Base-by-base conservation (phyloP, 768 basidiomycete genomes). In the Boletus pseudopeckii region DNA sequence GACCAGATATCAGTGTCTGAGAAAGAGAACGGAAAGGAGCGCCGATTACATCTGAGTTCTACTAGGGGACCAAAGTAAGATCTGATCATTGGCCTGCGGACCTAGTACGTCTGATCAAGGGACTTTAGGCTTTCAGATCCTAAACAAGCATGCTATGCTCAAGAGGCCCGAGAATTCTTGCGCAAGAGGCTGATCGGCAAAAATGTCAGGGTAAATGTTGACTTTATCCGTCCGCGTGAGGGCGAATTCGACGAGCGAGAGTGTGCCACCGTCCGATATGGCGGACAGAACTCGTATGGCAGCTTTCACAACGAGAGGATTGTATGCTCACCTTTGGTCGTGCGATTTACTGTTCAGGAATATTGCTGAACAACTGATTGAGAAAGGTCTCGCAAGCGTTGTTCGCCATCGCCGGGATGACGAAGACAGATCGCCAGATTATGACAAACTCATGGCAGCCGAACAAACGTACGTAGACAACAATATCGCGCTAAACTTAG, bases 161-260 rank as follows among this genome's bases (percentile, higher is more conserved):
- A 89, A 48, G 97, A 99, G 70, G 94, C 94, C 5, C 85, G 86
- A 51, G 96, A 99, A 69, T 94, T 94, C 73, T 72, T 98, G 33
- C 82, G 96, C 44, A 96, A 92, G 74, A 88, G 83, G 59, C 76
- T 98, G 20, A 95, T 98, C 56, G 96, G 96, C 39, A 94, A 94
- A 73, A 77, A 81, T 55, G 89, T 92, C 54, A 86, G 82, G 66
- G 82, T 88, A n/a, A 79, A 78, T 22, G 76, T 97, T 40, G 96
- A 99, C 72, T 98, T 97, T 61, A 68, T 95, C 58, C 88, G 93
- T 56, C 92, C 93, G 6, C 81, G 82, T 34, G 94, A 98, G 58
- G 96, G 95, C 39, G 94, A 96, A 54, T 98, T 82, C 60, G 95
- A 95, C 48, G 92, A 94, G 68, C 84, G 93, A 41, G 92, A 97